Conservation (phyloP, 192 early-diverging fungal species). For the Coemansia sp. region DNA sequence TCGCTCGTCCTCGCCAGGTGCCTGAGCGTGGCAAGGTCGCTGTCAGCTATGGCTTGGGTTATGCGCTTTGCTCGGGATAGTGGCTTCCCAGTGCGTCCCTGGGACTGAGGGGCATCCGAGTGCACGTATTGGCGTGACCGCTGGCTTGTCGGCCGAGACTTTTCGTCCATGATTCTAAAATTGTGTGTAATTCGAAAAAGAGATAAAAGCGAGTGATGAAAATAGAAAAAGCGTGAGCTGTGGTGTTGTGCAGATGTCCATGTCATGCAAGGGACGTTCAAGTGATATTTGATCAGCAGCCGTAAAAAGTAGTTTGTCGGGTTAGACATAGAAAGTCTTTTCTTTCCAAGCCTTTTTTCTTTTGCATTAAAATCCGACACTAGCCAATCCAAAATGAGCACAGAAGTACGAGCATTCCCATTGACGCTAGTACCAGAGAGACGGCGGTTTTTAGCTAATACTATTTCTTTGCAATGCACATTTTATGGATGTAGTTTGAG, state of each 20-base stretch:
- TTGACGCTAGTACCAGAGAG: background rate
- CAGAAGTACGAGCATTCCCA: slow-evolving; percentile 24
- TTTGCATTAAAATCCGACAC: background rate
- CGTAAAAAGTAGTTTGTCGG: too few relatives aligned
- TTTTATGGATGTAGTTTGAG: slow-evolving; percentile 35
- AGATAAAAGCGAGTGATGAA: background rate
- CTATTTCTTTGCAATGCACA: background rate
- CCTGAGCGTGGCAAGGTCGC: slow-evolving; percentile 42
- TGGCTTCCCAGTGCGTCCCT: background rate
- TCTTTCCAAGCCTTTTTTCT: background rate
- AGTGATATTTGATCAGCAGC: too few relatives aligned
- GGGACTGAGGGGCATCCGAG: background rate
- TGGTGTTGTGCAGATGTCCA: background rate
- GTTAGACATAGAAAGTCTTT: background rate
- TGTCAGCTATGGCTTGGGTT: slow-evolving; percentile 28
- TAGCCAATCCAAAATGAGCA: slow-evolving; percentile 18
- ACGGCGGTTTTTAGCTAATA: background rate
- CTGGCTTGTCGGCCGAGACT: background rate
- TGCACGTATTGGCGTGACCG: background rate
- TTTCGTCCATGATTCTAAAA: background rate
- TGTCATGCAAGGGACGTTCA: background rate
- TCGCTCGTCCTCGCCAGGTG: slow-evolving; percentile 33
- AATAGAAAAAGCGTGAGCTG: background rate
- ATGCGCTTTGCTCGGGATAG: slow-evolving; percentile 32
- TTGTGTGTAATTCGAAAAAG: background rate